Evolutionary conservation across 2,329 filamentous ascomycete species (phyloP), one percentile per base, ranked within the genome.

Genomic region (Pezicula carpinea): DNA sequence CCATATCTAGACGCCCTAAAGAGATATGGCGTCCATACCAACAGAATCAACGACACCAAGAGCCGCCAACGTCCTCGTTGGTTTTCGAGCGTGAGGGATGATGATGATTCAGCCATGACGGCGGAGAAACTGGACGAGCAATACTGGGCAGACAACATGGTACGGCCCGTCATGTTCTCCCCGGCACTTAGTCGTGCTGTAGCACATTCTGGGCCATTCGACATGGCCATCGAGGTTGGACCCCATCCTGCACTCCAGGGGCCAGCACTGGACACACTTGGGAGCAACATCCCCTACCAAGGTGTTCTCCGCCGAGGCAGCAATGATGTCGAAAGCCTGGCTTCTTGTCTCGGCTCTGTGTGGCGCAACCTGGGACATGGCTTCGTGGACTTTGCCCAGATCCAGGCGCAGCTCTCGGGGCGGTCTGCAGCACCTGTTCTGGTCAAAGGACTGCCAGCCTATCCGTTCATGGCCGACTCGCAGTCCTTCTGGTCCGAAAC

Each of bases 151-250:
- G 52, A 59, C 5, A 75, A 75, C 46, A 56, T 75, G 53, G 48
- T 55, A 1, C 53, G 55, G 4, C 49, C 65, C 1, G 72, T 75
- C 14, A 59, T 65, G 4, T 75, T 70, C 49, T 52, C 64, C 13
- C 53, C 56, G 4, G 72, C 69, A 6, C 7, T 26, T 26, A 2
- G 0, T 17, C 29, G 14, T 14, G 22, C 29, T 31, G 18, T 15
- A 23, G 47, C 3, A 38, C 32, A 8, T 49, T 29, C n/a, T n/a
- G n/a, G n/a, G n/a, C n/a, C 50, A 14, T 59, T 1, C 57, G 21
- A 19, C 21, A n/a, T 14, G 4, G 38, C 44, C 57, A 2, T 47
- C 7, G 7, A 13, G 11, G 39, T 7, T 4, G 3, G 5, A 18
- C 45, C 21, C 39, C 6, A 33, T 35, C 3, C 26, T 44, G 45